Conservation (phyloP, 306 rosid genomes). For the Dryas alaskensis region DNA sequence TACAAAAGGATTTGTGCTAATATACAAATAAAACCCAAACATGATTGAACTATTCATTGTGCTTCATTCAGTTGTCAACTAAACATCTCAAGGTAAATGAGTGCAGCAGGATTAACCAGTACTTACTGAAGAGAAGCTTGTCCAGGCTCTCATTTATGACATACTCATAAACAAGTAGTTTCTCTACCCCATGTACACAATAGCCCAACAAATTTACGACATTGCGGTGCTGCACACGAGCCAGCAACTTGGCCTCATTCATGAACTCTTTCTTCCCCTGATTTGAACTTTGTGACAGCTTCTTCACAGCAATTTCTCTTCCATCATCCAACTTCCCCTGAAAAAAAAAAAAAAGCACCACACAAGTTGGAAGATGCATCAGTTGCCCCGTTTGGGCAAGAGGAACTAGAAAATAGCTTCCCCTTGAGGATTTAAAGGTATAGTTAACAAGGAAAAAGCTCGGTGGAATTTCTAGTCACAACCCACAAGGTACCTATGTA, state of each 20-base stretch:
- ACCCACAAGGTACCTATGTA: neutral
- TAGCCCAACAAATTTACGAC: slow-evolving; percentile 88
- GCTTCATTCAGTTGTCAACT: slow-evolving; percentile 3
- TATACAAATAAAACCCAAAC: neutral
- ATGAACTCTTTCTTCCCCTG: slow-evolving; percentile 85
- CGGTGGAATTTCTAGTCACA: neutral
- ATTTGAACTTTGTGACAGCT: slow-evolving; percentile 67
- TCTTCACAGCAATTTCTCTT: slow-evolving; percentile 89
- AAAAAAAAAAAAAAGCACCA: slow-evolving; percentile 8
- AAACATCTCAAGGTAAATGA: neutral
- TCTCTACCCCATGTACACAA: slow-evolving; percentile 71
- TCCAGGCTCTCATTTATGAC: slow-evolving; percentile 82
- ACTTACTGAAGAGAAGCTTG: slow-evolving; percentile 92
- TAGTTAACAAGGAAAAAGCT: neutral
- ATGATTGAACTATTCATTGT: neutral
- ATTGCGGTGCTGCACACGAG: slow-evolving; percentile 92
- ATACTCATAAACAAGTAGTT: slow-evolving; percentile 89
- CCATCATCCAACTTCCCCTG: slow-evolving; percentile 86
- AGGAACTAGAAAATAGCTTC: neutral
- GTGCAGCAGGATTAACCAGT: neutral
- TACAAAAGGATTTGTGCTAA: too few species aligned
- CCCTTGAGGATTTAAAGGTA: neutral
- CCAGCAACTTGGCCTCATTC: slow-evolving; percentile 86
- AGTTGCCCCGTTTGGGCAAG: neutral
- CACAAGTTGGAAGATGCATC: slow-evolving; percentile 15